Base-by-base conservation (phyloP, 179 eudicot genomes). In the Dionaea muscipula region DNA sequence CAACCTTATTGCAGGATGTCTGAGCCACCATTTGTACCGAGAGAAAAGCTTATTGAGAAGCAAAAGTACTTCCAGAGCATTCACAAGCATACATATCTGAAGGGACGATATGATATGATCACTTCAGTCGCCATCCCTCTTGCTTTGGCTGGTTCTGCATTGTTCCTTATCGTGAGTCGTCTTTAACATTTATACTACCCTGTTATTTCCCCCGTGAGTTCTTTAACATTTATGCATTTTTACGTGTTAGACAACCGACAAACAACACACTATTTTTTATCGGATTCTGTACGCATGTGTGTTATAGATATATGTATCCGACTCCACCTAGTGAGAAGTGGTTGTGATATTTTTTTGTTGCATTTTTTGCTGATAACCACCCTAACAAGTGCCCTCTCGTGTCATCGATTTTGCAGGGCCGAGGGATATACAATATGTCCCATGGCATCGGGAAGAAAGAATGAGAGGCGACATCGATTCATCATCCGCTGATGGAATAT, bases 371-470 rank as follows among this genome's bases (percentile, higher is more conserved):
- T 11, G 14, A 24, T 24, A 20, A 23, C 18, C 19, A 9, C 17
- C n/a, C 11, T 4, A 9, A 16, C 25, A 47, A 19, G 19, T 47
- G 11, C 21, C 51, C 13, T 7, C 16, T 21, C 21, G 10, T 47
- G 19, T 13, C 9, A 24, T 47, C 8, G 24, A 21, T 47, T 41
- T 20, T 57, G 18, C 74, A 82, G 96, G 90, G 74, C 7, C 77
- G 60, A 53, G 94, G 94, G 43, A 75, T 85, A 74, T 85, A 82
- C 51, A 87, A 87, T 60, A 80, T 87, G 96, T 85, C 96, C 51
- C 85, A 82, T 67, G 94, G 94, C 37, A 76, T 85, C 18, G 94
- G 94, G 48, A 87, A 87, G 94, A 82, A 80, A 69, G 90, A 87
- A 82, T 81, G 81, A 87, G 5, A 4, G 10, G 35, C 35, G 5